Evolutionary conservation across 331 rosid species (phyloP), one percentile per base, ranked within the genome.

Genomic region (Malus hybrid): DNA sequence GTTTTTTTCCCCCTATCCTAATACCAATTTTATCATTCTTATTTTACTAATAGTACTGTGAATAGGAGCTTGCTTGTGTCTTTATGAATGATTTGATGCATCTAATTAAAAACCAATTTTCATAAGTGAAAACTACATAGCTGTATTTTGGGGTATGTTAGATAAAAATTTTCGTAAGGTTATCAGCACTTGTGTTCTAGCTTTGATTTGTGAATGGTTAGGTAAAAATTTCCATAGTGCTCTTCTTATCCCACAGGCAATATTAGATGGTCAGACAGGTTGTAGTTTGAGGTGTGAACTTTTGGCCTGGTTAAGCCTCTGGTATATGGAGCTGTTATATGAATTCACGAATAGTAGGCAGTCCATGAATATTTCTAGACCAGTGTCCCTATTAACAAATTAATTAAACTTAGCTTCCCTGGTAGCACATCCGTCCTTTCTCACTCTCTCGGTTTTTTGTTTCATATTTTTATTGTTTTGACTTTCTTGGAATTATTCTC

Each of bases 201-300:
- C 65, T 78, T 60, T 62, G 62, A 34, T 60, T 56, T 28, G 28
- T 57, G 54, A 19, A 48, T 57, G 71, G 28, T 70, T 69, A 33
- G 42, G 52, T 24, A 16, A 76, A 54, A 59, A 59, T 20, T 73
- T 70, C 50, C 73, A n/a, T 67, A 31, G 64, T 76, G 34, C 31
- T 42, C 20, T 69, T 54, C n/a, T 44, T 18, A 52, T 55, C 27
- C 18, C 63, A 52, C 69, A 52, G 67, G 59, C 74, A 71, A 79
- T 64, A 68, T 31, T 54, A 34, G 67, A 65, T 65, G 24, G 69
- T 70, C 63, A 48, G 81, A 31, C 65, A 54, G 70, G 72, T 71
- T 10, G 19, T 67, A 48, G 74, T 69, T 81, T 77, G 79, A 33
- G 73, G 80, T 46, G 65, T 20, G 73, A 72, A 72, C 68, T 27